These are phyloP conservation scores for Fragilaria radians DNA, from an alignment of 108 stramenopile species.

Conservation along the genomic window DNA sequence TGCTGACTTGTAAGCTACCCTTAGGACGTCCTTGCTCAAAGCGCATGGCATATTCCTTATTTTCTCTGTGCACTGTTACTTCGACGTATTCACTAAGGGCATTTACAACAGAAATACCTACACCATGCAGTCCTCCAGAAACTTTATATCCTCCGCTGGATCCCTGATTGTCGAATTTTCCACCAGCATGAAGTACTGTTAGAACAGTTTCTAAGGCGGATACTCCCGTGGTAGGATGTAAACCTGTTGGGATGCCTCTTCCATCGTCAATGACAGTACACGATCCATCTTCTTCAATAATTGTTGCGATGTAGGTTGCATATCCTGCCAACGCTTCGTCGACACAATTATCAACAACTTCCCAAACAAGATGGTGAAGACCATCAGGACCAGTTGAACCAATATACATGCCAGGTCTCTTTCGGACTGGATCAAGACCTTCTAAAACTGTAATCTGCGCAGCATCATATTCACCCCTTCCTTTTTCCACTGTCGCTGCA, in stretches of 20 bases:
- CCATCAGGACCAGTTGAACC: constrained; percentile 92
- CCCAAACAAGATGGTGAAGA: constrained; percentile 92
- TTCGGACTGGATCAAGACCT: constrained; percentile 93
- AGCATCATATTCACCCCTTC: constrained; percentile 89
- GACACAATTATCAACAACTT: constrained; percentile 94
- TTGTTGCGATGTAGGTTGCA: constrained; percentile 65
- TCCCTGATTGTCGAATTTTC: constrained; percentile 92
- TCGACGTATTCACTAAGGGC: constrained; percentile 79
- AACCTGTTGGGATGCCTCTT: constrained; percentile 90
- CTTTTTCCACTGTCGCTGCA: background rate
- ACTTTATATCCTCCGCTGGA: constrained; percentile 87
- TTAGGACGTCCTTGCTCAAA: constrained; percentile 72
- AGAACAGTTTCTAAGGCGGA: constrained; percentile 91
- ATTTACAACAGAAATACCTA: constrained; percentile 95
- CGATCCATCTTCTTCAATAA: constrained; percentile 61
- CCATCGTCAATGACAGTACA: constrained; percentile 87
- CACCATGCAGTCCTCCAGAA: constrained; percentile 91
- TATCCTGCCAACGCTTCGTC: constrained; percentile 94
- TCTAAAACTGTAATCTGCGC: constrained; percentile 92
- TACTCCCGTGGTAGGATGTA: constrained; percentile 67
- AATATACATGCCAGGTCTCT: constrained; percentile 96
- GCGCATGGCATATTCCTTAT: constrained; percentile 45
- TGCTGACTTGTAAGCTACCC: constrained; percentile 32
- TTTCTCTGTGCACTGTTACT: constrained; percentile 69
- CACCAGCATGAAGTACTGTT: constrained; percentile 93